Percentiles rank a stretch among this genome's conserved stretches.
phyloP scores from a whole-genome alignment of 169 alveolate species.

The Perkinsus marinus region DNA sequence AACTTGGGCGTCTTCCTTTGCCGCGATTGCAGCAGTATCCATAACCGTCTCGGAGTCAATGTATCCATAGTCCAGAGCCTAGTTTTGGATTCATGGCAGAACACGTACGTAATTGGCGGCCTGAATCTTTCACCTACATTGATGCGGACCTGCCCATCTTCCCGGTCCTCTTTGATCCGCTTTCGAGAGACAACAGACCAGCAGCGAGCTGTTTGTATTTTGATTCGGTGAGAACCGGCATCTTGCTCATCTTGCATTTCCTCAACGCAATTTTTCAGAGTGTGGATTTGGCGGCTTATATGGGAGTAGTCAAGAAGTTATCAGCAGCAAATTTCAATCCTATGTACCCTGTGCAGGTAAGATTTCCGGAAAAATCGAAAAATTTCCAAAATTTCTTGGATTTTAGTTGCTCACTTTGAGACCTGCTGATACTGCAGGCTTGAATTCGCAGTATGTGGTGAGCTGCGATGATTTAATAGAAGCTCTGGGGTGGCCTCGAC shows the following conservation, averaged over 20 bases:
- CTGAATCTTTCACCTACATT: background rate
- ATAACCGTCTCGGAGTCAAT: slow-evolving; percentile 79
- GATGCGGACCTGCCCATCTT: background rate
- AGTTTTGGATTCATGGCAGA: slow-evolving; percentile 50
- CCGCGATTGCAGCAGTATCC: slow-evolving; percentile 83
- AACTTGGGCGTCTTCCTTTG: slow-evolving; percentile 80
- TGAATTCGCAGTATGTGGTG: background rate
- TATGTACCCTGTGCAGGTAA: background rate
- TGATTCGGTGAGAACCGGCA: background rate
- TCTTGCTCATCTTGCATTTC: background rate
- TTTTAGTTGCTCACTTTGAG: background rate
- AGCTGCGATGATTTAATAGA: background rate
- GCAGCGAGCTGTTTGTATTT: background rate
- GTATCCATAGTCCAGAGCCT: slow-evolving; percentile 74
- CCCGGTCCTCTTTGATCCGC: background rate
- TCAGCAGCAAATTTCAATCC: background rate
- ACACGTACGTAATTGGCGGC: no score
- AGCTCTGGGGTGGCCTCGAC: background rate
- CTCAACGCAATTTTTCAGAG: background rate
- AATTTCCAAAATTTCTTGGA: background rate
- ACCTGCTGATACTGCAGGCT: background rate
- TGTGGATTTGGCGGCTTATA: background rate
- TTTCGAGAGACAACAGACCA: background rate
- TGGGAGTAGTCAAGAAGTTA: background rate
- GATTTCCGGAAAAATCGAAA: background rate